Conservation (phyloP, 1,139 yeast genomes). For the Yamadazyma atmosphaerica region DNA sequence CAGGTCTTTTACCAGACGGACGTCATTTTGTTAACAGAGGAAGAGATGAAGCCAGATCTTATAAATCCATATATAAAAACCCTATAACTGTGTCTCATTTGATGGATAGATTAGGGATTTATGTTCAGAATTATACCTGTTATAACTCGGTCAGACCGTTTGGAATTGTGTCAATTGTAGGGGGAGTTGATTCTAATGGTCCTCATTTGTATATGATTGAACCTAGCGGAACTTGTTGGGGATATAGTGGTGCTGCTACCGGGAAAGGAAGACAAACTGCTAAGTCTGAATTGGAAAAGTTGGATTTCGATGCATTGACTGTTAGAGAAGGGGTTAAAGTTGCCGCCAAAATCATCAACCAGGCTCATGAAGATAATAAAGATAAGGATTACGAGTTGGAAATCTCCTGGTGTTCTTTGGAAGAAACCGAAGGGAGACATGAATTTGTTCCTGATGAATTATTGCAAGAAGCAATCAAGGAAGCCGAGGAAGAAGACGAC, state of each 20-base stretch:
- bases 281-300: constrained; percentile 90
- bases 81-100: constrained; percentile 80
- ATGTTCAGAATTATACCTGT: constrained; percentile 93
- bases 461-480: constrained; percentile 76
- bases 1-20: constrained; percentile 96
- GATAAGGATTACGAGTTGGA: constrained; percentile 97
- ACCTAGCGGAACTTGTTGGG: constrained; percentile 98
- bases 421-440: constrained; percentile 81
- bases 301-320: constrained; percentile 68
- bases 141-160: constrained; percentile 97
- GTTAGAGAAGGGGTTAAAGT: constrained; percentile 84
- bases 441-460: constrained; percentile 75
- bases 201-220: constrained; percentile 95
- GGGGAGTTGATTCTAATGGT: constrained; percentile 88
- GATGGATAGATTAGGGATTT: constrained; percentile 85
- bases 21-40: constrained; percentile 91
- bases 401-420: constrained; percentile 75
- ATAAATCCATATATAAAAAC: constrained; percentile 74
- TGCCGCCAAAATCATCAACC: constrained; percentile 89
- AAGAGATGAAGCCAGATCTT: constrained; percentile 84
- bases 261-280: constrained; percentile 98
- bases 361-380: constrained; percentile 96
- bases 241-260: constrained; percentile 94
- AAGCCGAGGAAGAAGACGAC: constrained; percentile 76
- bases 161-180: constrained; percentile 89